Percentiles rank a stretch among this genome's conserved stretches.
Evolutionary conservation across 139 green algal genomes (phyloP).

Genomic region (Micractinium conductrix): DNA sequence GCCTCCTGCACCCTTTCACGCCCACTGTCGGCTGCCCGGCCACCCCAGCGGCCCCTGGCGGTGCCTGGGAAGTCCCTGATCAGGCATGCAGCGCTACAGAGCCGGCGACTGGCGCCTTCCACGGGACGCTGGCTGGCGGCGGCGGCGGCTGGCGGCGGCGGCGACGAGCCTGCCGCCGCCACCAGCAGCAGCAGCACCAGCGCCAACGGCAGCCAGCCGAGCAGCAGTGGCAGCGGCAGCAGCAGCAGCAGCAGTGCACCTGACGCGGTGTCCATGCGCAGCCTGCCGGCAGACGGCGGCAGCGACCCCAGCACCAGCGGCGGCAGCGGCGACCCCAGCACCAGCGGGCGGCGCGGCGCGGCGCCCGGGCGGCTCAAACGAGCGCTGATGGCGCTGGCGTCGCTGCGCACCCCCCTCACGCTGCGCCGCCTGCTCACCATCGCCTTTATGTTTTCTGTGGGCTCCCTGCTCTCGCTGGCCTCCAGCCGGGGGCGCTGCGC

Average conservation of each 20-base stretch:
- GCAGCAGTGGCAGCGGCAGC: neutral
- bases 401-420: neutral
- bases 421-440: slow-evolving; percentile 18
- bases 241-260: neutral
- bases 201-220: too few species aligned
- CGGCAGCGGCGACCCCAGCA: slow-evolving; percentile 1
- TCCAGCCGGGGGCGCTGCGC: slow-evolving; percentile 6
- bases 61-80: too few species aligned
- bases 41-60: too few species aligned
- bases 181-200: slow-evolving; percentile 10
- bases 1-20: too few species aligned
- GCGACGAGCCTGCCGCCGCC: neutral
- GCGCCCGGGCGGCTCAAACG: neutral
- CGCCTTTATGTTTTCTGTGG: slow-evolving; percentile 13
- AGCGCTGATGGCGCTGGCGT: neutral
- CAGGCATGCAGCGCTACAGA: too few species aligned
- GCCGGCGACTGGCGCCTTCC: neutral
- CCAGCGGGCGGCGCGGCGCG: neutral
- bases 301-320: neutral
- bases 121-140: too few species aligned
- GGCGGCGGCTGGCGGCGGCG: too few species aligned
- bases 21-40: too few species aligned
- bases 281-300: neutral
- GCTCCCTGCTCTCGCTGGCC: slow-evolving; percentile 4
- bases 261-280: neutral